phyloP scores from a whole-genome alignment of 2,329 filamentous ascomycete genomes.

The Colletotrichum spaethianum region DNA sequence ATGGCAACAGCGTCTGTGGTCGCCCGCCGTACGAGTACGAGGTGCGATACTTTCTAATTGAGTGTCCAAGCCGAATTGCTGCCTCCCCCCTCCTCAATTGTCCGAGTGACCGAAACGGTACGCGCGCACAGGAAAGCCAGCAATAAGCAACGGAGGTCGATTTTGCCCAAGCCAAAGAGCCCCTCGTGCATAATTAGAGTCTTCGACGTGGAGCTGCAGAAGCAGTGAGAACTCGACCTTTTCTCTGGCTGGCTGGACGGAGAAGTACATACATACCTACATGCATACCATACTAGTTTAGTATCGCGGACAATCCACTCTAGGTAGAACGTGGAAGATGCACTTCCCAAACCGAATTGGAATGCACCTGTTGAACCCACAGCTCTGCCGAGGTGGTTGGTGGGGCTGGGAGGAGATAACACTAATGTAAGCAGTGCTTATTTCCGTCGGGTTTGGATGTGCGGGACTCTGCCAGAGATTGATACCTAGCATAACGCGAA shows the following conservation, averaged over 20 bases:
- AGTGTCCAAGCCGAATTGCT: background rate
- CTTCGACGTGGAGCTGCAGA: slow-evolving; percentile 21
- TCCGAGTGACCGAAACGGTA: slow-evolving; percentile 10
- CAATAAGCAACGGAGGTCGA: slow-evolving; percentile 32
- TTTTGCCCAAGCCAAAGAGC: slow-evolving; percentile 22
- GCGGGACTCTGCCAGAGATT: background rate
- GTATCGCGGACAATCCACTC: slow-evolving; percentile 4
- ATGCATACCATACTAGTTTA: too few species aligned
- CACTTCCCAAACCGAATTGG: too few species aligned
- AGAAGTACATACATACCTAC: too few species aligned
- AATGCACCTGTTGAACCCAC: background rate
- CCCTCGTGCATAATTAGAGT: slow-evolving; percentile 19
- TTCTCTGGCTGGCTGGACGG: background rate
- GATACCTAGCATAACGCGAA: background rate
- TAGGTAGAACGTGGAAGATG: background rate
- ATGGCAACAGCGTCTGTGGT: background rate
- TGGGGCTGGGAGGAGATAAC: slow-evolving; percentile 18
- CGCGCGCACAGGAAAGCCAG: slow-evolving; percentile 19
- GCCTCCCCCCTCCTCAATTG: background rate
- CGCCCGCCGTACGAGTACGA: background rate
- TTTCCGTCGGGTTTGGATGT: slow-evolving; percentile 13
- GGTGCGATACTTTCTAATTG: background rate
- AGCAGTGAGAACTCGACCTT: background rate
- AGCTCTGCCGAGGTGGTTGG: slow-evolving; percentile 13
- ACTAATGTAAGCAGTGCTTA: slow-evolving; percentile 13